phyloP scores from a whole-genome alignment of 352 stramenopile species.

The Nothophytophthora sp. region DNA sequence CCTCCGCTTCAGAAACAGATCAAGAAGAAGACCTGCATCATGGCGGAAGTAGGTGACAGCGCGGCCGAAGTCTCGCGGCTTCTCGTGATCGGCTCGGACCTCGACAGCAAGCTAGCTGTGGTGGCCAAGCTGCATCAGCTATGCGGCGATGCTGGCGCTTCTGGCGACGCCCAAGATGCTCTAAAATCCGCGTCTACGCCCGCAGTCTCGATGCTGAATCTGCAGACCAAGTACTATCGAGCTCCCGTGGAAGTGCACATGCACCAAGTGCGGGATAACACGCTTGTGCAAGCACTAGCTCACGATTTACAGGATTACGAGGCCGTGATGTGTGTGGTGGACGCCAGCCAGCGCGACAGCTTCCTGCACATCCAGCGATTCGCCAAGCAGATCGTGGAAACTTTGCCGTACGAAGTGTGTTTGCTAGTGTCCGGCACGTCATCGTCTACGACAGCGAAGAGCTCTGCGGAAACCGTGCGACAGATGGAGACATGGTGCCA shows the following conservation, averaged over 20 bases:
- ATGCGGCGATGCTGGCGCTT: slow-evolving; percentile 19
- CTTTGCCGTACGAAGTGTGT: slow-evolving; percentile 57
- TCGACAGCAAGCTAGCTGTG: slow-evolving; percentile 14
- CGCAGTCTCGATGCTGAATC: slow-evolving; percentile 28
- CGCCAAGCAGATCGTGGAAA: slow-evolving; percentile 49
- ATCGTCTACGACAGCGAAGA: slow-evolving; percentile 13
- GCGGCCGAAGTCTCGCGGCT: slow-evolving; percentile 26
- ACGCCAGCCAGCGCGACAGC: slow-evolving; percentile 34
- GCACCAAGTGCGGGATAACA: slow-evolving; percentile 44
- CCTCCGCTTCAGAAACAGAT: too few species aligned
- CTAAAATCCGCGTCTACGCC: too few species aligned
- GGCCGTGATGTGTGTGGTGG: slow-evolving; percentile 58
- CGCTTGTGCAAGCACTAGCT: slow-evolving; percentile 28
- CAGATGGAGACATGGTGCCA: slow-evolving; percentile 56
- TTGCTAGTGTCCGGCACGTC: slow-evolving; percentile 42
- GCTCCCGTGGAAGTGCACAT: slow-evolving; percentile 55
- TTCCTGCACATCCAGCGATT: slow-evolving; percentile 47
- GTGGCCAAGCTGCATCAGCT: slow-evolving; percentile 31
- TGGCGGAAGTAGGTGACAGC: too few species aligned
- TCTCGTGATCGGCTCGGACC: slow-evolving; percentile 48
- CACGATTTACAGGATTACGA: slow-evolving; percentile 57
- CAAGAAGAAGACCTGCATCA: too few species aligned
- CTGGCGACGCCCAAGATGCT: not conserved
- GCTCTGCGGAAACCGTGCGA: slow-evolving; percentile 20
- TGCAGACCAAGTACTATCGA: slow-evolving; percentile 76